These are phyloP conservation scores for Phyllosticta paracitricarpa DNA, from an alignment of 2,329 filamentous ascomycete genomes.

Conservation along the genomic window DNA sequence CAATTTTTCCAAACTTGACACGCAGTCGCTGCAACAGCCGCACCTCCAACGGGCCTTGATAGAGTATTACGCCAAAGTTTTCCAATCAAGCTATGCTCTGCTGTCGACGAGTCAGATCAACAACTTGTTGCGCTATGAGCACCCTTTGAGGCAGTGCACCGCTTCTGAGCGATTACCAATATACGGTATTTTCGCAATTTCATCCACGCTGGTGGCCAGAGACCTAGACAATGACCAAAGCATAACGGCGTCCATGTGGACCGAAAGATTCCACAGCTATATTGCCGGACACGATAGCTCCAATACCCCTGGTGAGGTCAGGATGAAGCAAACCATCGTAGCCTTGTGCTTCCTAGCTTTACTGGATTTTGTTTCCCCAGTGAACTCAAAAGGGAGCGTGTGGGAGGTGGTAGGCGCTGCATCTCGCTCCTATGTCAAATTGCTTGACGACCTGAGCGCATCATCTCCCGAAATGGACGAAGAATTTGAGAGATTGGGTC, in stretches of 20 bases:
- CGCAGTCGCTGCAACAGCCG: conserved; percentile 5
- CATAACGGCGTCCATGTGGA: conserved; percentile 1
- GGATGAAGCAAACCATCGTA: background rate
- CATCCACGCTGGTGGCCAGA: conserved; percentile 1
- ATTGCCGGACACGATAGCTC: background rate
- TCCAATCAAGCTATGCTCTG: conserved; percentile 2
- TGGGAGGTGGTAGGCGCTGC: conserved; percentile 5
- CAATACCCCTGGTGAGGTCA: background rate
- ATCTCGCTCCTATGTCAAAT: background rate
- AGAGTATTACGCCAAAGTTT: conserved; percentile 4
- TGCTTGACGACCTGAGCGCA: background rate
- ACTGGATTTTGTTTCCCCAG: background rate
- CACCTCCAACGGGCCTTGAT: conserved; percentile 5
- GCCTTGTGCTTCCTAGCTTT: background rate
- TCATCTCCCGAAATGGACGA: background rate
- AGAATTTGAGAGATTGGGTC: background rate
- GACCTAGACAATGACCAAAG: conserved; percentile 5
- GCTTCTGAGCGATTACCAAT: background rate
- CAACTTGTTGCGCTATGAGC: conserved; percentile 1
- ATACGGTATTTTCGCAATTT: conserved; percentile 2
- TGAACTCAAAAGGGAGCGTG: background rate
- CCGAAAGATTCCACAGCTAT: conserved; percentile 2
- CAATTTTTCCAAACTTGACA: conserved; percentile 2
- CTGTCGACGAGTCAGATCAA: background rate
- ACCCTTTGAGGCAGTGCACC: background rate